Conservation (phyloP, 2,329 filamentous ascomycete species). For the Pleomassaria siparia region DNA sequence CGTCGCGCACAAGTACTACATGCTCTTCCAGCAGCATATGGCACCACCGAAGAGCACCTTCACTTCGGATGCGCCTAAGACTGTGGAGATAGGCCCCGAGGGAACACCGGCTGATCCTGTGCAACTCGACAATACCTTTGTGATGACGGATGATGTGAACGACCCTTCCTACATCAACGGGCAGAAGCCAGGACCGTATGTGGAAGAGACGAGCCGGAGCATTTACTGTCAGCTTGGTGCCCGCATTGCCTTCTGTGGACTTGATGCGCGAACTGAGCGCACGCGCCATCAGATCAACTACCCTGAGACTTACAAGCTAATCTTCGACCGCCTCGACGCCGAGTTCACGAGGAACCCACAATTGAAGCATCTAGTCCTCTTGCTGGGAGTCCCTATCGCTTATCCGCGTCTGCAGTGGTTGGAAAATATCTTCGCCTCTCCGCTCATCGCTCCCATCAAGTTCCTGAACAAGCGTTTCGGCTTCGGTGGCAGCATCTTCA, state of each 20-base stretch:
- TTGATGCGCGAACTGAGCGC: slow-evolving; percentile 67
- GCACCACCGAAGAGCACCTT: slow-evolving; percentile 83
- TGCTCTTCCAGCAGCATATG: slow-evolving; percentile 73
- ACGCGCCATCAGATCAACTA: slow-evolving; percentile 95
- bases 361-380: slow-evolving; percentile 64
- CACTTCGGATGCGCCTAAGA: slow-evolving; percentile 70
- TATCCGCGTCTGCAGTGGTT: slow-evolving; percentile 85
- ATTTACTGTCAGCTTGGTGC: slow-evolving; percentile 66
- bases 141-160: slow-evolving; percentile 58
- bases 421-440: slow-evolving; percentile 86
- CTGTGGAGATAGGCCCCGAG: slow-evolving; percentile 50
- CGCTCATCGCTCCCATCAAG: slow-evolving; percentile 83
- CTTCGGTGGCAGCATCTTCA: slow-evolving; percentile 82
- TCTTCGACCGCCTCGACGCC: slow-evolving; percentile 57
- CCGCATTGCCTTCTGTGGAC: slow-evolving; percentile 64
- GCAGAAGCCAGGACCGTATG: slow-evolving; percentile 67
- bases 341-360: slow-evolving; percentile 57
- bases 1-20: slow-evolving; percentile 61
- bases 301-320: slow-evolving; percentile 61
- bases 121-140: slow-evolving; percentile 74
- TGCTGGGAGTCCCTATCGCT: slow-evolving; percentile 72
- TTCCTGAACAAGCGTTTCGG: slow-evolving; percentile 90
- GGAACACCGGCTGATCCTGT: slow-evolving; percentile 63
- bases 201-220: slow-evolving; percentile 62
- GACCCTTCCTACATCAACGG: slow-evolving; percentile 81